Evolutionary conservation across 805 yeast species (phyloP).

Genomic region (Zygotorulaspora chibaensis): DNA sequence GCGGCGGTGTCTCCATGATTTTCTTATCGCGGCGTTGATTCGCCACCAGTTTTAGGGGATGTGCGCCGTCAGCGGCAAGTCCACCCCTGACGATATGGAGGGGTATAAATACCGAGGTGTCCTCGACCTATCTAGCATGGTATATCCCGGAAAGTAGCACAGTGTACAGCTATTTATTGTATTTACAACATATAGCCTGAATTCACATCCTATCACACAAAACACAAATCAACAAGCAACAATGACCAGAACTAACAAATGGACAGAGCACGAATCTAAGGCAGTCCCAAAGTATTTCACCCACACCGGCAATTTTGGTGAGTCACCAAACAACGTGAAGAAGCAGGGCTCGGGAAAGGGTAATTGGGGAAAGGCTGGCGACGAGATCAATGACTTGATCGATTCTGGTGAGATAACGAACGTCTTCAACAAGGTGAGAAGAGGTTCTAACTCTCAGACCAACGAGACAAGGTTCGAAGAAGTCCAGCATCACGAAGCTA

Average conservation of each 20-base stretch:
- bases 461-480: conserved; percentile 40
- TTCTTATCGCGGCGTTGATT: background rate
- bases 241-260: conserved; percentile 78
- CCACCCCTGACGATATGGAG: background rate
- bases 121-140: background rate
- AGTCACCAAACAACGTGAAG: conserved; percentile 72
- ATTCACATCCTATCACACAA: background rate
- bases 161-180: background rate
- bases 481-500: conserved; percentile 25
- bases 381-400: conserved; percentile 62
- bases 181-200: background rate
- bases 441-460: conserved; percentile 47
- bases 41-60: background rate
- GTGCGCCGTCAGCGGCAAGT: conserved; percentile 1
- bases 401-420: conserved; percentile 53
- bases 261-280: conserved; percentile 59
- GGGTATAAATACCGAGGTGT: background rate
- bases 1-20: background rate
- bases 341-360: conserved; percentile 82
- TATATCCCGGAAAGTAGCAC: background rate
- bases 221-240: conserved; percentile 3
- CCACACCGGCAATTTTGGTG: conserved; percentile 63
- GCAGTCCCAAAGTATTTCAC: conserved; percentile 70
- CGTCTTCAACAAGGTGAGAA: conserved; percentile 42
- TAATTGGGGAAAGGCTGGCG: conserved; percentile 85